Percentiles rank a stretch among this genome's conserved stretches.
Conservation (phyloP, 2,329 filamentous ascomycete genomes). For the Colletotrichum viniferum region DNA sequence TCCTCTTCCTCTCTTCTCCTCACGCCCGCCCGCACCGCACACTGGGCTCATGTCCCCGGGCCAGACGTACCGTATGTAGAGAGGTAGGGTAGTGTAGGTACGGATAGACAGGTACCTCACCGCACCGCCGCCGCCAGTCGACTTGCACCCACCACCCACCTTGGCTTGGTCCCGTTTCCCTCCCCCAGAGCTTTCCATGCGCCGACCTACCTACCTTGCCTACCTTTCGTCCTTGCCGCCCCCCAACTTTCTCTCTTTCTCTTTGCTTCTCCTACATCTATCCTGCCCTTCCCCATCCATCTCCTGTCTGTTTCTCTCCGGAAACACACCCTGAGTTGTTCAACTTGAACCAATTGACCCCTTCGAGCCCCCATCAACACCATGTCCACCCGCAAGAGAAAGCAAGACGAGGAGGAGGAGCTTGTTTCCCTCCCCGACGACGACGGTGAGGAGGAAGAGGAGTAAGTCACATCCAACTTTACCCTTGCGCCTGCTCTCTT, state of each 20-base stretch:
- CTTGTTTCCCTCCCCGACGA: constrained; percentile 59
- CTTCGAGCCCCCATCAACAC: constrained; percentile 20
- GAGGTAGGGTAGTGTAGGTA: neutral
- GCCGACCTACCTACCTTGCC: constrained; percentile 18
- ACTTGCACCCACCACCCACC: constrained; percentile 17
- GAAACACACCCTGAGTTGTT: neutral
- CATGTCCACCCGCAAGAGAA: constrained; percentile 59
- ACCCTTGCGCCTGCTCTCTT: neutral
- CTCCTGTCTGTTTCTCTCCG: neutral
- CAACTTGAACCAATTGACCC: constrained; percentile 29
- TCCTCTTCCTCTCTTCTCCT: neutral
- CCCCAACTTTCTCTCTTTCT: constrained; percentile 17
- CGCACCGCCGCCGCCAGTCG: constrained; percentile 5
- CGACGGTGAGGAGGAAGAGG: constrained; percentile 56
- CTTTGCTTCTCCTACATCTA: constrained; percentile 11
- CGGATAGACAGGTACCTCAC: neutral
- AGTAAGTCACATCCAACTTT: constrained; percentile 43
- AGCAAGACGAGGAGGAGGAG: constrained; percentile 58
- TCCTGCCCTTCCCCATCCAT: constrained; percentile 5
- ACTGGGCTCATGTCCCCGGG: neutral
- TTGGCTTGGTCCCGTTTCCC: constrained; percentile 14
- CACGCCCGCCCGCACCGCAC: constrained; percentile 10
- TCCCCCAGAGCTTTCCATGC: constrained; percentile 20
- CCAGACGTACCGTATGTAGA: neutral
- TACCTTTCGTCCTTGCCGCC: constrained; percentile 12